Percentiles rank a stretch among this genome's conserved stretches.
phyloP scores from a whole-genome alignment of 129 eudicot species.

The Ambrosia trifida region DNA sequence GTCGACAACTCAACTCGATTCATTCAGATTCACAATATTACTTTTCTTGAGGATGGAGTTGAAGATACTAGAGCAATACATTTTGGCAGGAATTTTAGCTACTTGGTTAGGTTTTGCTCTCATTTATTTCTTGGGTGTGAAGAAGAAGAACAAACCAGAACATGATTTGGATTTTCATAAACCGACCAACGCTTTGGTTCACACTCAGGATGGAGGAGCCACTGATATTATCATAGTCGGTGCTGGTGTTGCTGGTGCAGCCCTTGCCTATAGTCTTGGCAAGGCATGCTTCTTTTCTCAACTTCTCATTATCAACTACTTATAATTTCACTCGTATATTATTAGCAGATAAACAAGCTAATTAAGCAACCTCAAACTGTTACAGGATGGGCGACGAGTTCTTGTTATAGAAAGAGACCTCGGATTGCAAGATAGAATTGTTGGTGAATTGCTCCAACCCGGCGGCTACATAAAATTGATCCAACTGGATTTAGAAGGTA shows the following conservation, averaged over 20 bases:
- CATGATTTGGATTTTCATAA: conserved; percentile 14
- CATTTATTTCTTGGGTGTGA: conserved; percentile 37
- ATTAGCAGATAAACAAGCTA: too few species aligned
- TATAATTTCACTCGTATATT: neutral
- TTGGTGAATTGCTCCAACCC: conserved; percentile 65
- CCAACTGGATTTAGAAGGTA: conserved; percentile 60
- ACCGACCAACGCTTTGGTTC: neutral
- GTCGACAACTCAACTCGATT: neutral
- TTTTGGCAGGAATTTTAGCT: conserved; percentile 37
- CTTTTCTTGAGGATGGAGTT: conserved; percentile 27
- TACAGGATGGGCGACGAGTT: conserved; percentile 56
- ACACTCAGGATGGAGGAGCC: conserved; percentile 33
- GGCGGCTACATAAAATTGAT: conserved; percentile 60
- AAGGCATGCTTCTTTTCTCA: conserved; percentile 21
- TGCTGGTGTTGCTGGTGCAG: conserved; percentile 54
- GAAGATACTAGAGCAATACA: conserved; percentile 34
- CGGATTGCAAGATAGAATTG: conserved; percentile 58
- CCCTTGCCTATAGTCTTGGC: conserved; percentile 49
- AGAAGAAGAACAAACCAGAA: conserved; percentile 30
- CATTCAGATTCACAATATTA: conserved; percentile 14
- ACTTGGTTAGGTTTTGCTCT: conserved; percentile 37
- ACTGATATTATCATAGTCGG: conserved; percentile 41
- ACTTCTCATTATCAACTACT: neutral
- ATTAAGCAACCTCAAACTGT: neutral
- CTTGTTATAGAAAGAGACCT: conserved; percentile 61